Percentiles rank a stretch among this genome's conserved stretches.
These are phyloP conservation scores for Boletus fagicola DNA, from an alignment of 768 basidiomycete species.

Conservation along the genomic window DNA sequence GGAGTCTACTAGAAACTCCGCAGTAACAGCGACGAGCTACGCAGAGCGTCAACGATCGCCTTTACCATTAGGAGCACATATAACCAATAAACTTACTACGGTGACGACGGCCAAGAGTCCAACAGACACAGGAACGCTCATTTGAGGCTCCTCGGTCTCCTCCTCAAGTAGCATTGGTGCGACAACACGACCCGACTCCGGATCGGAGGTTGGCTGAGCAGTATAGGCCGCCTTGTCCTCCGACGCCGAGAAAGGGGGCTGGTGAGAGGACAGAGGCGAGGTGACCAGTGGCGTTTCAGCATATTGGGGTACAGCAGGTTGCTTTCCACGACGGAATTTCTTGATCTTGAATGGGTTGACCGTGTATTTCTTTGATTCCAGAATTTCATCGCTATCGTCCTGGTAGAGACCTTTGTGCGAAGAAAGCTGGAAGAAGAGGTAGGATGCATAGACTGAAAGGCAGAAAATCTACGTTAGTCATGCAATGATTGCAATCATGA, in stretches of 20 bases:
- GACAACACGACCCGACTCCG: constrained; percentile 6
- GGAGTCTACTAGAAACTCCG: constrained; percentile 73
- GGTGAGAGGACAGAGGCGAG: constrained; percentile 14
- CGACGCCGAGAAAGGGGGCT: not conserved
- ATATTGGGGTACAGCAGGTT: not conserved
- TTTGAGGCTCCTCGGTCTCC: constrained; percentile 43
- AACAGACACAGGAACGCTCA: constrained; percentile 56
- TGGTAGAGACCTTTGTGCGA: constrained; percentile 75
- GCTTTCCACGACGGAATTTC: constrained; percentile 18
- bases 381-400: constrained; percentile 39
- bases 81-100: constrained; percentile 43
- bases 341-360: constrained; percentile 36
- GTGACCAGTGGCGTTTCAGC: constrained; percentile 4
- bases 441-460: constrained; percentile 64
- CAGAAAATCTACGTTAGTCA: constrained; percentile 1
- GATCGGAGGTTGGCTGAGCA: constrained; percentile 4
- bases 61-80: not conserved
- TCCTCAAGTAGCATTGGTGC: constrained; percentile 11
- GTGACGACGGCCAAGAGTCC: constrained; percentile 57
- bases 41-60: not conserved
- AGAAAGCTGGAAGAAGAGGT: constrained; percentile 76
- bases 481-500: not conserved
- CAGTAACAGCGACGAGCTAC: constrained; percentile 55
- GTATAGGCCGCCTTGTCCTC: not conserved
- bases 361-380: constrained; percentile 40